Percentiles rank a stretch among this genome's conserved stretches.
These are phyloP conservation scores for Iberis pinnata DNA, from an alignment of 345 rosid species.

Conservation along the genomic window DNA sequence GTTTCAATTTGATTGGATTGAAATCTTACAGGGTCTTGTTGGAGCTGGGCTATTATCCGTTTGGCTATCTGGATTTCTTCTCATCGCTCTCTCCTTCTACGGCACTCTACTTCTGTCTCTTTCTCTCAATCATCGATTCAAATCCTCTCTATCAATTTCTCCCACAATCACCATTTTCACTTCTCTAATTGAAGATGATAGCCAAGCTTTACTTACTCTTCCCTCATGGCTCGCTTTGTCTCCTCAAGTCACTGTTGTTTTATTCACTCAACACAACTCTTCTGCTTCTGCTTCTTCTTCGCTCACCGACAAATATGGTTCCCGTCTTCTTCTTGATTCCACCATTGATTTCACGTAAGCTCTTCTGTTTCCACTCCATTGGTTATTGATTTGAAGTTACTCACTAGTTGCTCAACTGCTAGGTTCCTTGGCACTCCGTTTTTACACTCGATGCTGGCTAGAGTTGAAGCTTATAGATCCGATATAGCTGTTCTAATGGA, in stretches of 20 bases:
- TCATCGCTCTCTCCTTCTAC: slow-evolving; percentile 64
- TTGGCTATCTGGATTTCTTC: slow-evolving; percentile 68
- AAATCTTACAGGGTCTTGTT: slow-evolving; percentile 38
- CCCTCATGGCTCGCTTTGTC: slow-evolving; percentile 86
- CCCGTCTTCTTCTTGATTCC: slow-evolving; percentile 61
- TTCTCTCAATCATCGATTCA: slow-evolving; percentile 25
- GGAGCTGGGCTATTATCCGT: slow-evolving; percentile 52
- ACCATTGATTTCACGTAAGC: slow-evolving; percentile 76
- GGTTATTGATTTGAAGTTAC: not conserved
- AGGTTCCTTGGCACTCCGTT: slow-evolving; percentile 87
- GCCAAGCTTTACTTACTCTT: slow-evolving; percentile 42
- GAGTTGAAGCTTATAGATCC: slow-evolving; percentile 34
- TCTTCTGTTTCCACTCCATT: not conserved
- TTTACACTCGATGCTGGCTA: slow-evolving; percentile 79
- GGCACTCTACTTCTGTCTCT: slow-evolving; percentile 58
- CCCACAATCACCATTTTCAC: slow-evolving; percentile 64
- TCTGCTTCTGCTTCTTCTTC: slow-evolving; percentile 39
- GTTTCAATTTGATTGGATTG: not conserved
- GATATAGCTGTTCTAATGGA: slow-evolving; percentile 54
- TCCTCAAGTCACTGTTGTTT: slow-evolving; percentile 49
- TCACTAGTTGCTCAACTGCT: no score
- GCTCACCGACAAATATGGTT: slow-evolving; percentile 41
- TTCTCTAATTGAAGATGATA: slow-evolving; percentile 35
- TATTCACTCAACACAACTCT: slow-evolving; percentile 47
- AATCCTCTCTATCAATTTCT: slow-evolving; percentile 7